Conservation (phyloP, 768 basidiomycete genomes). For the Zangia roseola region DNA sequence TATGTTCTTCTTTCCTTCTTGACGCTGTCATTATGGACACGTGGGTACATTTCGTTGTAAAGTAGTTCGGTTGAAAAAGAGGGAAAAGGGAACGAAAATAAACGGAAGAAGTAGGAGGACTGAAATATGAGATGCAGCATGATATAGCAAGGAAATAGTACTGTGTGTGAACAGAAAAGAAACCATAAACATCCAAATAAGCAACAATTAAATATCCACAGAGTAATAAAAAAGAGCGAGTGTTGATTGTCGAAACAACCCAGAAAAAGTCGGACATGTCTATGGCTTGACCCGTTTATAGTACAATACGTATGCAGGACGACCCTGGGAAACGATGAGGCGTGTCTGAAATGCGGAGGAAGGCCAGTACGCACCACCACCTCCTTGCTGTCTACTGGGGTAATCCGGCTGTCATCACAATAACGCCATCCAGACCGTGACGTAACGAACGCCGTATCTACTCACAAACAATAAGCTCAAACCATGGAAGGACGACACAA, state of each 20-base stretch:
- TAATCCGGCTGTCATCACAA: slow-evolving; percentile 91
- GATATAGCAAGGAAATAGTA: slow-evolving; percentile 19
- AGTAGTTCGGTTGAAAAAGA: slow-evolving; percentile 13
- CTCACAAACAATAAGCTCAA: neutral
- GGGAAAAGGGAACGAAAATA: neutral
- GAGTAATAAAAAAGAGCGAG: neutral
- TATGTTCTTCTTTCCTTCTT: neutral
- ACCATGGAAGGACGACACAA: neutral
- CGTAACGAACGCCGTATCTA: slow-evolving; percentile 92
- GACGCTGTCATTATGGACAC: slow-evolving; percentile 20
- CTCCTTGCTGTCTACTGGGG: slow-evolving; percentile 68
- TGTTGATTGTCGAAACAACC: neutral
- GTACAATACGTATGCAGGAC: slow-evolving; percentile 77
- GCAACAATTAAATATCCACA: slow-evolving; percentile 21
- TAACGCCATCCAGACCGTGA: slow-evolving; percentile 88
- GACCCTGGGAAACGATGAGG: slow-evolving; percentile 45
- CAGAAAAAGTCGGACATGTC: neutral
- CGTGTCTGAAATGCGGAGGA: neutral
- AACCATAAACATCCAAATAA: slow-evolving; percentile 27
- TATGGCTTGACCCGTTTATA: slow-evolving; percentile 58
- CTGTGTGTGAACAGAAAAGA: slow-evolving; percentile 2
- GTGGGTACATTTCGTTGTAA: slow-evolving; percentile 31
- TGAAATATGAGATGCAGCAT: slow-evolving; percentile 17
- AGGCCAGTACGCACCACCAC: slow-evolving; percentile 66
- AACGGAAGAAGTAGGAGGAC: neutral